phyloP scores from a whole-genome alignment of 257 asterid genomes.

The Solanum pimpinellifolium region DNA sequence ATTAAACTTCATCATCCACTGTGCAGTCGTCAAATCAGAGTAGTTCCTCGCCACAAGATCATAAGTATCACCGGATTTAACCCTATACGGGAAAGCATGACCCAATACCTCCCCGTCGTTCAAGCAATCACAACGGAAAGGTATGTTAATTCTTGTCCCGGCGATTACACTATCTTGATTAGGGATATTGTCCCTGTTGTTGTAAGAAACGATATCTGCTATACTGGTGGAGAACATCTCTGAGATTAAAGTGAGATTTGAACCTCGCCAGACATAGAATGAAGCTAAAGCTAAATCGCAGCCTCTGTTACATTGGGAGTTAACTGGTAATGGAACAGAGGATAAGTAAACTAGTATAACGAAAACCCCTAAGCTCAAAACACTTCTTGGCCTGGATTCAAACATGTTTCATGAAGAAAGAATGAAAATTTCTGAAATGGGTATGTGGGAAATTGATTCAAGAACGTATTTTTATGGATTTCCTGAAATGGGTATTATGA shows the following conservation, averaged over 20 bases:
- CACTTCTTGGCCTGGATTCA: not conserved
- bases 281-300: constrained; percentile 68
- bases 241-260: constrained; percentile 23
- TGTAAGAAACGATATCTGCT: constrained; percentile 19
- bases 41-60: constrained; percentile 18
- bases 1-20: constrained; percentile 31
- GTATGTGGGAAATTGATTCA: not conserved
- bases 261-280: constrained; percentile 26
- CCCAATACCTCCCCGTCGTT: constrained; percentile 28
- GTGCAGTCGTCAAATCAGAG: constrained; percentile 44
- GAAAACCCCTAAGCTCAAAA: not conserved
- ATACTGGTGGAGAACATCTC: constrained; percentile 1
- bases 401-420: not conserved
- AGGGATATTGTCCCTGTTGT: constrained; percentile 14
- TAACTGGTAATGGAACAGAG: constrained; percentile 7
- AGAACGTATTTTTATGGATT: not conserved
- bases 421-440: not conserved
- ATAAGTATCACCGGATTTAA: constrained; percentile 30
- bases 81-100: constrained; percentile 31
- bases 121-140: constrained; percentile 67
- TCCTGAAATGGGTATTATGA: not conserved
- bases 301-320: constrained; percentile 40
- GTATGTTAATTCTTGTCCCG: constrained; percentile 33
- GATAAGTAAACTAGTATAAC: not conserved
- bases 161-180: constrained; percentile 41